These are phyloP conservation scores for Rhizopus sp. DNA, from an alignment of 371 early-diverging fungal species.

Conservation along the genomic window DNA sequence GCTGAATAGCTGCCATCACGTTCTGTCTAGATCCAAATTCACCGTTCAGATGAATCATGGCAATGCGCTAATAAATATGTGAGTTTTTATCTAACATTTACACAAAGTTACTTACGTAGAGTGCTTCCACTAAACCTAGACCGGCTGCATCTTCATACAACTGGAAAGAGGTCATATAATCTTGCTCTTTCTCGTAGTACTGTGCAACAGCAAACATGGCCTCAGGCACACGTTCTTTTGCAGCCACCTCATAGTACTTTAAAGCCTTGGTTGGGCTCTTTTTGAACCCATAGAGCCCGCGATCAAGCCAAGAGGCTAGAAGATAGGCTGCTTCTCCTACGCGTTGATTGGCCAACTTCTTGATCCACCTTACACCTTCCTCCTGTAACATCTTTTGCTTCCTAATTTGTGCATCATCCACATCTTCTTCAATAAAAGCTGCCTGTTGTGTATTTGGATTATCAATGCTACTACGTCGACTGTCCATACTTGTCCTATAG, in stretches of 20 bases:
- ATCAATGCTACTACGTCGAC: slow-evolving; percentile 24
- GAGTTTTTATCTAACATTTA: background rate
- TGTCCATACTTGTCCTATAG: slow-evolving; percentile 10
- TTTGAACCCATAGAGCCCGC: slow-evolving; percentile 59
- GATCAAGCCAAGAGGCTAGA: slow-evolving; percentile 69
- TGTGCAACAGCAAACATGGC: slow-evolving; percentile 40
- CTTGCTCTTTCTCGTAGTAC: slow-evolving; percentile 59
- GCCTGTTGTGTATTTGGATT: slow-evolving; percentile 4
- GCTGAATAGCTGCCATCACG: slow-evolving; percentile 28
- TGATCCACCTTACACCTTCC: slow-evolving; percentile 73
- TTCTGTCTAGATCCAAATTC: slow-evolving; percentile 44
- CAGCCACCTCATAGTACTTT: slow-evolving; percentile 42
- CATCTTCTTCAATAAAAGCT: background rate
- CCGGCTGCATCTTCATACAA: slow-evolving; percentile 77
- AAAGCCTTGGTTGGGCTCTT: slow-evolving; percentile 53
- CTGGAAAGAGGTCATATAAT: slow-evolving; percentile 66
- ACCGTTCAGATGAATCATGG: slow-evolving; percentile 40
- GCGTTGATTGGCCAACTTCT: slow-evolving; percentile 63
- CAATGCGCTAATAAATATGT: slow-evolving; percentile 30
- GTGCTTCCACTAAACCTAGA: slow-evolving; percentile 64
- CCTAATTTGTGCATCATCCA: background rate
- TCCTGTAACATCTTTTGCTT: slow-evolving; percentile 48
- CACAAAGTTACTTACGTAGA: slow-evolving; percentile 52
- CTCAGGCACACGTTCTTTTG: slow-evolving; percentile 35
- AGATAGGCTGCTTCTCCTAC: slow-evolving; percentile 75